These are phyloP conservation scores for Babjeviella inositovora DNA, from an alignment of 805 yeast genomes.

Conservation along the genomic window DNA sequence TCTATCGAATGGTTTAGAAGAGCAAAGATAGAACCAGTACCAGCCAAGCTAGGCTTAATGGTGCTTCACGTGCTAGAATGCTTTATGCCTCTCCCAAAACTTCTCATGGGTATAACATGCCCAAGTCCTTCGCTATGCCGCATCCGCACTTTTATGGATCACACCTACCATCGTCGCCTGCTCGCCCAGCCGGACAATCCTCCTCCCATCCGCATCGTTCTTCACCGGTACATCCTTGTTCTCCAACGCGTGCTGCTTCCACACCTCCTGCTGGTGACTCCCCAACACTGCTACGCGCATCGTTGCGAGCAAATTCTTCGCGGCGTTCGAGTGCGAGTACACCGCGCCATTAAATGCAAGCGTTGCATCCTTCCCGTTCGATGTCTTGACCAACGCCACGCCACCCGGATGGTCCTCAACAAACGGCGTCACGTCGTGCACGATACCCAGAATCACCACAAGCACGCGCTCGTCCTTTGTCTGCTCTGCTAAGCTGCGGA, in stretches of 20 bases:
- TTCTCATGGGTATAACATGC: too few relatives aligned
- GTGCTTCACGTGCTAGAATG: too few relatives aligned
- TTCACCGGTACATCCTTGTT: constrained; percentile 47
- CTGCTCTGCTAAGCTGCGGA: constrained; percentile 30
- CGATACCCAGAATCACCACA: constrained; percentile 63
- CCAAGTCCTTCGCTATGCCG: too few relatives aligned
- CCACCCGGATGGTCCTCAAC: constrained; percentile 80
- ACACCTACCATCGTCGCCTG: constrained; percentile 32
- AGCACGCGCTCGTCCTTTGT: constrained; percentile 35
- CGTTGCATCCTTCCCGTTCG: constrained; percentile 71
- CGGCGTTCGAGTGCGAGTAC: constrained; percentile 75
- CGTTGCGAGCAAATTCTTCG: constrained; percentile 66
- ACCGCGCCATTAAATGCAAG: constrained; percentile 80
- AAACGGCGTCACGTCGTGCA: constrained; percentile 58
- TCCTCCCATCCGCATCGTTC: constrained; percentile 33
- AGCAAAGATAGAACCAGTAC: too few relatives aligned
- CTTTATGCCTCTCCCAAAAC: too few relatives aligned
- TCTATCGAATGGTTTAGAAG: too few relatives aligned
- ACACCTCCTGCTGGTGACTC: constrained; percentile 67
- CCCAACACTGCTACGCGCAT: constrained; percentile 85
- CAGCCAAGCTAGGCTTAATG: too few relatives aligned
- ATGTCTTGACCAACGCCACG: constrained; percentile 50
- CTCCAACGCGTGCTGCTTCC: constrained; percentile 58
- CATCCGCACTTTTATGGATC: constrained; percentile 39
- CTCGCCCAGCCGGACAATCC: constrained; percentile 42